Conservation (phyloP, 192 early-diverging fungal genomes). For the Phycomyces blakesleeanus region DNA sequence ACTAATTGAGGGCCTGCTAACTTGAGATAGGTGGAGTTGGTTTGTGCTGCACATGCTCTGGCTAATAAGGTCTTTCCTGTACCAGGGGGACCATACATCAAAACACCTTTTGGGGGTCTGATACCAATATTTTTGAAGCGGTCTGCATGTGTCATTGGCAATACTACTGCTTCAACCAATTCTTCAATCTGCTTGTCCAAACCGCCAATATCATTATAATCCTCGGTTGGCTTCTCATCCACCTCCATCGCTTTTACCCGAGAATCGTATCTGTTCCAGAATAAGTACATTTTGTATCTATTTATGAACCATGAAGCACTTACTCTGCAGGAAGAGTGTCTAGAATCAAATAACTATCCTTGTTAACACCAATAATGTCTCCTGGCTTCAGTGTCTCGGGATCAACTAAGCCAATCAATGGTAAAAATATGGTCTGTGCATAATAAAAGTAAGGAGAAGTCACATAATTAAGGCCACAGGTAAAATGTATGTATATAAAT, state of each 20-base stretch:
- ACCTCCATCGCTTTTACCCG: conserved; percentile 99
- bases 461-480: not conserved
- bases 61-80: conserved; percentile 92
- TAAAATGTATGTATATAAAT: no score
- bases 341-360: conserved; percentile 94
- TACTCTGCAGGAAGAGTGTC: conserved; percentile 95
- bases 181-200: conserved; percentile 84
- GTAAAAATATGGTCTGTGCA: conserved; percentile 87
- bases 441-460: not conserved
- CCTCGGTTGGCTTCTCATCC: conserved; percentile 96
- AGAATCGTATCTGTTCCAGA: conserved; percentile 54
- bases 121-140: conserved; percentile 81
- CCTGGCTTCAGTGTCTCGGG: conserved; percentile 82
- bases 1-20: conserved; percentile 94
- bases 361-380: conserved; percentile 97
- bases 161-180: conserved; percentile 78
- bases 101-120: conserved; percentile 78
- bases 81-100: conserved; percentile 81
- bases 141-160: conserved; percentile 82
- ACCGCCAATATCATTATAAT: conserved; percentile 89
- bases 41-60: conserved; percentile 93
- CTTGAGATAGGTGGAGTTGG: conserved; percentile 90
- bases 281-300: not conserved
- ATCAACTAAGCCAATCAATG: conserved; percentile 95
- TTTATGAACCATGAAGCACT: conserved; percentile 10